Evolutionary conservation across 1,284 basidiomycete species (phyloP).

Genomic region (Austropuccinia psidii): DNA sequence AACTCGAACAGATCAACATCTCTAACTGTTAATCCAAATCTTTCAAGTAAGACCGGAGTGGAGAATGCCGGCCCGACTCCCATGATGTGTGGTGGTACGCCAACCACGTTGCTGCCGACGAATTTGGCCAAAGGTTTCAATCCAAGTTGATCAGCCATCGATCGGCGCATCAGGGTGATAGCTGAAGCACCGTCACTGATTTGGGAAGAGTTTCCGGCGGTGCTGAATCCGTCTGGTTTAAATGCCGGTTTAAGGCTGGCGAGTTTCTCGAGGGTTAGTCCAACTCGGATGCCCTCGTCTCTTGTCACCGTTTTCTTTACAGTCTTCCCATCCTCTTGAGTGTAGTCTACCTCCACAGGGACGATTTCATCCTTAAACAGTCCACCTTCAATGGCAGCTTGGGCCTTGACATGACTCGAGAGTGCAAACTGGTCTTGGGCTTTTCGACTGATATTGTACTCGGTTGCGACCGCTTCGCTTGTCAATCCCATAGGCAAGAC

Average conservation of each 20-base stretch:
- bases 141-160: slow-evolving; percentile 43
- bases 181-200: slow-evolving; percentile 46
- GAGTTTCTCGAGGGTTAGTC: slow-evolving; percentile 38
- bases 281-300: slow-evolving; percentile 42
- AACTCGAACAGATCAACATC: slow-evolving; percentile 46
- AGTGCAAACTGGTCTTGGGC: slow-evolving; percentile 45
- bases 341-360: slow-evolving; percentile 40
- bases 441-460: slow-evolving; percentile 42
- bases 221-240: slow-evolving; percentile 42
- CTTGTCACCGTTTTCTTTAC: slow-evolving; percentile 41
- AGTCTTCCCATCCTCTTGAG: slow-evolving; percentile 41
- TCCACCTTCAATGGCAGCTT: slow-evolving; percentile 43
- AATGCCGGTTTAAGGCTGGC: slow-evolving; percentile 45
- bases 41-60: slow-evolving; percentile 44
- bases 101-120: slow-evolving; percentile 43
- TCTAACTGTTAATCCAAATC: slow-evolving; percentile 41
- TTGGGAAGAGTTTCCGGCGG: slow-evolving; percentile 46
- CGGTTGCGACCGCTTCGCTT: slow-evolving; percentile 44
- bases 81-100: slow-evolving; percentile 46
- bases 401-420: slow-evolving; percentile 42
- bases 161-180: slow-evolving; percentile 43
- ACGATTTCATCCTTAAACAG: slow-evolving; percentile 44
- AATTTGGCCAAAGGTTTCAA: slow-evolving; percentile 45
- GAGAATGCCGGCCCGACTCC: slow-evolving; percentile 45
- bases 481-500: slow-evolving; percentile 46